A percentile compares a stretch with the other conserved stretches of the same genome.
These are phyloP conservation scores for Chytridium lagenaria DNA, from an alignment of 371 early-diverging fungal species.

Conservation along the genomic window DNA sequence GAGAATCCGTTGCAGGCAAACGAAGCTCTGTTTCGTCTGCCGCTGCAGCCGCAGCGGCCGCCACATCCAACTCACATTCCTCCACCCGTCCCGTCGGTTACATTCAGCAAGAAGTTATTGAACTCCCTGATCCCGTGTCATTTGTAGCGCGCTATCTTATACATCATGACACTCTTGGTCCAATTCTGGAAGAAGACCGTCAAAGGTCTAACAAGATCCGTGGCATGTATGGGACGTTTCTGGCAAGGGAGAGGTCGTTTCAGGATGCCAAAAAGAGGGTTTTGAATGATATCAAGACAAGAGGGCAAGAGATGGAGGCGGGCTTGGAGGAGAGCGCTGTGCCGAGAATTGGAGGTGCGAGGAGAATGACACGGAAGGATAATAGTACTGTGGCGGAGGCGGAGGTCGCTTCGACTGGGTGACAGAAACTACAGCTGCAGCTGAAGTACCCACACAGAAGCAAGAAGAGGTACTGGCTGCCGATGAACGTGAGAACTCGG, in stretches of 20 bases:
- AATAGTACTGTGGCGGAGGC: too few species aligned
- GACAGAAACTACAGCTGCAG: too few species aligned
- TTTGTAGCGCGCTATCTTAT: constrained; percentile 1
- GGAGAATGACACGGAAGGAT: too few species aligned
- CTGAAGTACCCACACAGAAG: too few species aligned
- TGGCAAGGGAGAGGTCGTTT: neutral
- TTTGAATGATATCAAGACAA: neutral
- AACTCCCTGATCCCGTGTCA: neutral
- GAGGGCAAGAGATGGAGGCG: neutral
- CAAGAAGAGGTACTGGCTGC: too few species aligned
- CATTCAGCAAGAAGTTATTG: neutral
- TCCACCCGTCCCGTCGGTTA: neutral
- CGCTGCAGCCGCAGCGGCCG: neutral
- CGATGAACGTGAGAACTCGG: too few species aligned
- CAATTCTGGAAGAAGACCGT: neutral
- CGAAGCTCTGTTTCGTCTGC: neutral
- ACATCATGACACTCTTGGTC: neutral
- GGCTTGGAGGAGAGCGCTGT: too few species aligned
- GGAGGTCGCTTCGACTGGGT: too few species aligned
- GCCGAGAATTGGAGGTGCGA: too few species aligned
- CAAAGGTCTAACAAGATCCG: neutral
- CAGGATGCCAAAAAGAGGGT: neutral
- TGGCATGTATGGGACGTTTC: neutral
- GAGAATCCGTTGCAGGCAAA: neutral
- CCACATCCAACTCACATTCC: neutral